Conservation (phyloP, 805 yeast species). For the Kluyveromyces lactis region DNA sequence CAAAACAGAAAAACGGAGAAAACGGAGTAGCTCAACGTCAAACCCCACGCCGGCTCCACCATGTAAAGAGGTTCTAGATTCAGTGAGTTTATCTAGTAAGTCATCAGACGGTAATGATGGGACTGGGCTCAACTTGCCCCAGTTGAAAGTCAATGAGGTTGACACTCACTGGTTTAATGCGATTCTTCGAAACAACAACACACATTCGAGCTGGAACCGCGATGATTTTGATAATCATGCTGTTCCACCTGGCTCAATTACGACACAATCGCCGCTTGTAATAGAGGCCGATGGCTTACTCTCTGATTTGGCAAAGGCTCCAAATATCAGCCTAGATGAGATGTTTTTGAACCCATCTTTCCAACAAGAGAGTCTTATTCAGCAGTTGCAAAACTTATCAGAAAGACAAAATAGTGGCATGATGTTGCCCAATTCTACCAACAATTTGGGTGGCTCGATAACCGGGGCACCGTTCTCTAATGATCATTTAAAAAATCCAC, state of each 20-base stretch:
- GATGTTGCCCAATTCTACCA: background rate
- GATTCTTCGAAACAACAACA: conserved; percentile 4
- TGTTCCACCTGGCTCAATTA: background rate
- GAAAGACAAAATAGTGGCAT: background rate
- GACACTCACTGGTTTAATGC: conserved; percentile 10
- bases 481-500: background rate
- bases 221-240: background rate
- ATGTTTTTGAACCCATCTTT: conserved; percentile 7
- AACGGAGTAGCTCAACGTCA: background rate
- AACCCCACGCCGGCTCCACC: no score
- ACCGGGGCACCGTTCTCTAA: background rate
- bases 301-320: background rate
- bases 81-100: background rate
- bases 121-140: background rate
- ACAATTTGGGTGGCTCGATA: background rate
- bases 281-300: background rate
- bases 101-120: background rate
- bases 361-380: conserved; percentile 8
- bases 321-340: conserved; percentile 6
- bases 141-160: conserved; percentile 9
- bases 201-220: conserved; percentile 1
- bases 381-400: conserved; percentile 7
- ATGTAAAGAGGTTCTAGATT: no score
- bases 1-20: background rate
- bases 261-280: conserved; percentile 1